Percentiles rank a stretch among this genome's conserved stretches.
phyloP scores from a whole-genome alignment of 1,284 basidiomycete species.

The Phaffia rhodozyma region DNA sequence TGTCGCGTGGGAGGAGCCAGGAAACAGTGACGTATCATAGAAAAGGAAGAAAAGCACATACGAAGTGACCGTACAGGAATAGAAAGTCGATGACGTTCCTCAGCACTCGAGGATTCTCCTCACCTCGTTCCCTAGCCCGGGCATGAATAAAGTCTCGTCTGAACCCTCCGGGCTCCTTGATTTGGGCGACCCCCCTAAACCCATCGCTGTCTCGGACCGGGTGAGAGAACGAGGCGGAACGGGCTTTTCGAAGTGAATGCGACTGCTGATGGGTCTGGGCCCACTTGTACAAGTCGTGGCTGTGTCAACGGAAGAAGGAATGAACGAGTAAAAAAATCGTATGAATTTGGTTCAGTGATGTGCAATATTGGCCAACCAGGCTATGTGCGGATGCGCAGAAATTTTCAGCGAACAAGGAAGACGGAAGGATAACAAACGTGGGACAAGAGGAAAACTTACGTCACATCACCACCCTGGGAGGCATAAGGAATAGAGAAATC shows the following conservation, averaged over 20 bases:
- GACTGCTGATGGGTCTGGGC: slow-evolving; percentile 56
- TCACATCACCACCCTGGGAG: slow-evolving; percentile 73
- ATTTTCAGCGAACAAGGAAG: slow-evolving; percentile 11
- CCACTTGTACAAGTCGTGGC: slow-evolving; percentile 92
- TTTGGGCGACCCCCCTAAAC: slow-evolving; percentile 65
- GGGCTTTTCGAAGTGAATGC: slow-evolving; percentile 35
- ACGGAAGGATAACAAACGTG: background rate
- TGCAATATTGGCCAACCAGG: background rate
- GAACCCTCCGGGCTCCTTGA: slow-evolving; percentile 88
- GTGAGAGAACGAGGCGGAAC: slow-evolving; percentile 61
- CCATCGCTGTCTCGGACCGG: slow-evolving; percentile 42
- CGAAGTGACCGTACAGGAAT: slow-evolving; percentile 85
- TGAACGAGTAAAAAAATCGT: slow-evolving; percentile 17
- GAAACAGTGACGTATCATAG: too few species aligned
- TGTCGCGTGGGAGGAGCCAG: too few species aligned
- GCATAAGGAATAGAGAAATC: slow-evolving; percentile 72
- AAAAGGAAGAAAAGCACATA: slow-evolving; percentile 38
- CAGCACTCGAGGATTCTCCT: slow-evolving; percentile 51
- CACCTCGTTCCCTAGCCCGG: slow-evolving; percentile 54
- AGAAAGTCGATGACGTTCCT: slow-evolving; percentile 88
- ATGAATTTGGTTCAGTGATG: background rate
- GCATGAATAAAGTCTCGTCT: slow-evolving; percentile 70
- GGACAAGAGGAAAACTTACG: slow-evolving; percentile 47
- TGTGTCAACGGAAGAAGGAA: slow-evolving; percentile 29
- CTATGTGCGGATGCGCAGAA: background rate